A percentile compares a stretch with the other conserved stretches of the same genome.
Conservation (phyloP, 2,329 filamentous ascomycete genomes). For the Ophiocordyceps camponoti-floridani region DNA sequence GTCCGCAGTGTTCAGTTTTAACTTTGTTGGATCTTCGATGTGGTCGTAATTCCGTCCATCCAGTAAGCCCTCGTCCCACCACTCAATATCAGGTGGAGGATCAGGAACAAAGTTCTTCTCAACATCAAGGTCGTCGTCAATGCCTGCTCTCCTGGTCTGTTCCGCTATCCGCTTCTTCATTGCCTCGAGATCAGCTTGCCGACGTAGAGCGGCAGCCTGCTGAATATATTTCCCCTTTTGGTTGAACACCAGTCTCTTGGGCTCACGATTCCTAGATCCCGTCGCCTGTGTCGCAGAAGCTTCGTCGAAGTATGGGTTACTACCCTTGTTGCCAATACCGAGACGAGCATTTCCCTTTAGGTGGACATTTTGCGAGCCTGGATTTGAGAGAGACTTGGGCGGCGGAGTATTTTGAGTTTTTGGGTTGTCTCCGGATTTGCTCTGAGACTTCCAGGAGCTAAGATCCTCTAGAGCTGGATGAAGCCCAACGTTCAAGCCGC, state of each 20-base stretch:
- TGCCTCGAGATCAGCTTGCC: constrained; percentile 75
- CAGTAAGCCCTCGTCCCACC: constrained; percentile 90
- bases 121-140: constrained; percentile 76
- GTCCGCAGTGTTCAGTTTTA: constrained; percentile 64
- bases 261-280: constrained; percentile 42
- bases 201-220: constrained; percentile 74
- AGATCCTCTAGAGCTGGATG: constrained; percentile 56
- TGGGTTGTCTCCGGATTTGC: constrained; percentile 16
- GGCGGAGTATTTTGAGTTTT: constrained; percentile 5
- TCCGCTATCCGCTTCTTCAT: constrained; percentile 91
- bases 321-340: constrained; percentile 1
- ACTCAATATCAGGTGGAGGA: constrained; percentile 74
- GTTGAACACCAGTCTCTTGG: constrained; percentile 74
- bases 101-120: constrained; percentile 83
- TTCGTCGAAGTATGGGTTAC: constrained; percentile 71
- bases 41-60: constrained; percentile 57
- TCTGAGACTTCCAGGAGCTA: constrained; percentile 24
- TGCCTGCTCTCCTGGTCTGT: constrained; percentile 72
- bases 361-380: constrained; percentile 4
- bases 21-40: constrained; percentile 42
- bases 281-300: constrained; percentile 41
- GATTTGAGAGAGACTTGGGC: constrained; percentile 4
- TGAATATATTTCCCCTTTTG: constrained; percentile 95
- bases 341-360: constrained; percentile 3
- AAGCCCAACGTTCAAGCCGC: constrained; percentile 57